phyloP scores from a whole-genome alignment of 768 basidiomycete genomes.

The Tephrocybe sp. region DNA sequence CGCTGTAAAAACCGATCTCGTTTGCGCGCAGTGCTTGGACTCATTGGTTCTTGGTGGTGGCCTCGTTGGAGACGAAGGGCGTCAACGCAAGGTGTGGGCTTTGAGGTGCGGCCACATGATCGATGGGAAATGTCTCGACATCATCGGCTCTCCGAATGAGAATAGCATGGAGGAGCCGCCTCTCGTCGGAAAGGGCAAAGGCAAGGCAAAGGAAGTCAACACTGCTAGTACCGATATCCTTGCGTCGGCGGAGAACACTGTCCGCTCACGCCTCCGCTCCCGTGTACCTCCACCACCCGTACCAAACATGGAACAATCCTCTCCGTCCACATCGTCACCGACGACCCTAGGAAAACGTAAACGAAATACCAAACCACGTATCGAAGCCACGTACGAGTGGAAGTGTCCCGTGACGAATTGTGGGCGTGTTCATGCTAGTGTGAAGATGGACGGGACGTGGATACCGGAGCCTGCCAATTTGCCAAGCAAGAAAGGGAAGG shows the following conservation, averaged over 20 bases:
- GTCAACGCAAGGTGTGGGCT: conserved; percentile 58
- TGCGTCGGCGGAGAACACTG: conserved; percentile 30
- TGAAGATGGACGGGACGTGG: conserved; percentile 60
- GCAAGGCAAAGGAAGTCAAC: conserved; percentile 24
- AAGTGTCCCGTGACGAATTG: conserved; percentile 63
- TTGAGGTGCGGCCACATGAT: conserved; percentile 76
- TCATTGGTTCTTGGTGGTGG: conserved; percentile 56
- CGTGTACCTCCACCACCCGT: conserved; percentile 22
- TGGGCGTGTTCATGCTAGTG: conserved; percentile 50
- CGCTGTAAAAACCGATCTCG: conserved; percentile 43
- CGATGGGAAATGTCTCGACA: conserved; percentile 70
- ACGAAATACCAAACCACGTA: conserved; percentile 29
- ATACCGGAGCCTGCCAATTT: conserved; percentile 37
- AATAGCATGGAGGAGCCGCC: conserved; percentile 6
- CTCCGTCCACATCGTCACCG: background rate
- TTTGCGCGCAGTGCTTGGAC: conserved; percentile 66
- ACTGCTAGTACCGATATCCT: background rate
- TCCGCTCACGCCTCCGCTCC: conserved; percentile 60
- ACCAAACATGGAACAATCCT: background rate
- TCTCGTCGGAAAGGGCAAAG: conserved; percentile 35
- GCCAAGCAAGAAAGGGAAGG: conserved; percentile 10
- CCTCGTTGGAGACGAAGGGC: conserved; percentile 43
- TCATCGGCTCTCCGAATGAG: conserved; percentile 41
- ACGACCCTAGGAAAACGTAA: conserved; percentile 19
- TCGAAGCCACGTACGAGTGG: conserved; percentile 58